A percentile compares a stretch with the other conserved stretches of the same genome.
phyloP scores from a whole-genome alignment of 257 asterid species.

The Solanum virginianum region DNA sequence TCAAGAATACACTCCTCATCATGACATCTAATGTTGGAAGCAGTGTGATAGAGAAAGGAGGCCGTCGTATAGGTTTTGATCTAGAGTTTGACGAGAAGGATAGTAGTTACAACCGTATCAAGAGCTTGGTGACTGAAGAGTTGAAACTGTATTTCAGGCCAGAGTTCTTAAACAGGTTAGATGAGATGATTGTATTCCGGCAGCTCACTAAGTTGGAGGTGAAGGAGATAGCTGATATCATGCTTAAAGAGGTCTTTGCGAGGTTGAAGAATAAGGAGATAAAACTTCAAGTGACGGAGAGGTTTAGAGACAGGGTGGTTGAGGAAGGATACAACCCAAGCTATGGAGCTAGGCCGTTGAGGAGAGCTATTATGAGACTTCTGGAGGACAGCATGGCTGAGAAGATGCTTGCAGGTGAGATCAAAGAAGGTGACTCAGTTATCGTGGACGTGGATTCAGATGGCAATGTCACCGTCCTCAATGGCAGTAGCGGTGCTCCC shows the following conservation, averaged over 20 bases:
- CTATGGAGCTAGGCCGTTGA: slow-evolving; percentile 77
- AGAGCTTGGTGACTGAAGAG: slow-evolving; percentile 46
- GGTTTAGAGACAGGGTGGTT: slow-evolving; percentile 57
- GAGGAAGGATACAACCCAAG: slow-evolving; percentile 60
- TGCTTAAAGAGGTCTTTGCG: slow-evolving; percentile 58
- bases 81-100: slow-evolving; percentile 54
- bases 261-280: slow-evolving; percentile 48
- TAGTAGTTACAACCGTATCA: slow-evolving; percentile 54
- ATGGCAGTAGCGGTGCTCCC: slow-evolving; percentile 45
- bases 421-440: slow-evolving; percentile 64
- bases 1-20: slow-evolving; percentile 71
- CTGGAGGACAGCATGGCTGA: slow-evolving; percentile 85
- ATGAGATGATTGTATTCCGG: slow-evolving; percentile 69
- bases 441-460: slow-evolving; percentile 51
- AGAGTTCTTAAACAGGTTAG: slow-evolving; percentile 70
- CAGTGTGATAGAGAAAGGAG: slow-evolving; percentile 57
- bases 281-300: slow-evolving; percentile 49
- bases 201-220: slow-evolving; percentile 63
- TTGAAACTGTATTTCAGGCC: slow-evolving; percentile 70
- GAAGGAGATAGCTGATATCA: slow-evolving; percentile 66
- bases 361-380: slow-evolving; percentile 73
- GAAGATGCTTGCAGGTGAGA: slow-evolving; percentile 50
- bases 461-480: slow-evolving; percentile 52
- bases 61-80: slow-evolving; percentile 48
- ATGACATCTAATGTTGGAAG: slow-evolving; percentile 82